Percentiles rank a stretch among this genome's conserved stretches.
Evolutionary conservation across 164 flowering plant genomes (phyloP).

Genomic region (Santalum album): DNA sequence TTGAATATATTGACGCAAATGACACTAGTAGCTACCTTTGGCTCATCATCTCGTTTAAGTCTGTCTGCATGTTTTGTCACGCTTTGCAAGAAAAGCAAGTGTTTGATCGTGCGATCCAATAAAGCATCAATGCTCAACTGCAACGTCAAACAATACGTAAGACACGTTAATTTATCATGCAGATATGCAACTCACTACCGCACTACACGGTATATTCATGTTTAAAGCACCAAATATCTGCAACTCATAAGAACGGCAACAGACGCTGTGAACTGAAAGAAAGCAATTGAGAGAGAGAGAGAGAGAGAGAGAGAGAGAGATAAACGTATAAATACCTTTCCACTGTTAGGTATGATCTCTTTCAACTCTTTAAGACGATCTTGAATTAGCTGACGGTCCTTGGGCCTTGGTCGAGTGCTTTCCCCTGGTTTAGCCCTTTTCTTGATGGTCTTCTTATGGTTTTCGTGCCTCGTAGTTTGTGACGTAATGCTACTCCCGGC

Average conservation of each 20-base stretch:
- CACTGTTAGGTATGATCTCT: constrained; percentile 67
- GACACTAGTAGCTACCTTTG: constrained; percentile 37
- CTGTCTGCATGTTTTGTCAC: constrained; percentile 58
- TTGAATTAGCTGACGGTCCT: constrained; percentile 80
- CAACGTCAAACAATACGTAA: constrained; percentile 13
- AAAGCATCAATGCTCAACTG: constrained; percentile 86
- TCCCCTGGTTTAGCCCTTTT: constrained; percentile 84
- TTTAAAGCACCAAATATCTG: background rate
- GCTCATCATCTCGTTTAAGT: constrained; percentile 45
- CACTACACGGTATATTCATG: background rate
- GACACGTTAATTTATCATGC: background rate
- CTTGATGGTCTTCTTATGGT: constrained; percentile 37
- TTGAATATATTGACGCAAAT: background rate
- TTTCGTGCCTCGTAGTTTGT: constrained; percentile 33
- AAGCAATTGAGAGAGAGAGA: too few species aligned
- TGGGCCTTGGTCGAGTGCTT: constrained; percentile 75
- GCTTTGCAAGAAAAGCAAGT: constrained; percentile 78
- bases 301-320: too few species aligned
- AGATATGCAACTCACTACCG: background rate
- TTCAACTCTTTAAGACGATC: constrained; percentile 75
- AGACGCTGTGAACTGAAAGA: too few species aligned
- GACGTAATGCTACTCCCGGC: constrained; percentile 18
- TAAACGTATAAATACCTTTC: constrained; percentile 67
- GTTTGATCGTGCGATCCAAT: constrained; percentile 69
- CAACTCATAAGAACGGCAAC: too few species aligned